Evolutionary conservation across 106 monocot genomes (phyloP), one percentile per base, ranked within the genome.

Genomic region (Phalaenopsis aphrodite): DNA sequence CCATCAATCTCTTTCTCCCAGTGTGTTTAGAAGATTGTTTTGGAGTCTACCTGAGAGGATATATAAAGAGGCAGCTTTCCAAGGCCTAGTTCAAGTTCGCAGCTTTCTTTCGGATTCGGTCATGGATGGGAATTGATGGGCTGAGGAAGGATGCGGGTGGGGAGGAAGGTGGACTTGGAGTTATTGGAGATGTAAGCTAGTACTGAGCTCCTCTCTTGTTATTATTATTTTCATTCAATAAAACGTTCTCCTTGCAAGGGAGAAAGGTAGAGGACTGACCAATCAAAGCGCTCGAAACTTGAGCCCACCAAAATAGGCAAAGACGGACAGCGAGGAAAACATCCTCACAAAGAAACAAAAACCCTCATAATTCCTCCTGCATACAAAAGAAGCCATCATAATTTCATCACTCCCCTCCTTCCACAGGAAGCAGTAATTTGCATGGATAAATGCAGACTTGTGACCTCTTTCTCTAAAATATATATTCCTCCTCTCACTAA

Each of bases 331-430:
- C 10, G 37, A 67, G 64, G 65, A 65, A 77, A 82, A 82, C 82
- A 82, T 77, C 77, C 82, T 19, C 66, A 68, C 82, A 77, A 68
- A 68, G 67, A 77, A 77, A 82, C 82, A 82, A 82, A 82, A n/a
- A 46, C 36, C 6, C 47, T 77, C 65, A 58, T 65, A 23, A 65
- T 65, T 65, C 24, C 39, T 41, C 69, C 39, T 69, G 69, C 69
- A 65, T 23, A 65, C 69, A 68, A 77, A 61, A 68, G 66, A 77
- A 38, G 66, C 36, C 23, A 42, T 77, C 76, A 65, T 65, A 82
- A 77, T 82, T 65, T 52, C 77, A 77, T 77, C 65, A 77, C 78
- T 57, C 56, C 19, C 9, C 66, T 5, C 42, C 73, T 42, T 10
- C 61, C 49, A 21, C 7, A 49, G 30, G 8, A 23, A 79, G 30